phyloP scores from a whole-genome alignment of 2,329 filamentous ascomycete genomes.

The Ceratocystis papillata region DNA sequence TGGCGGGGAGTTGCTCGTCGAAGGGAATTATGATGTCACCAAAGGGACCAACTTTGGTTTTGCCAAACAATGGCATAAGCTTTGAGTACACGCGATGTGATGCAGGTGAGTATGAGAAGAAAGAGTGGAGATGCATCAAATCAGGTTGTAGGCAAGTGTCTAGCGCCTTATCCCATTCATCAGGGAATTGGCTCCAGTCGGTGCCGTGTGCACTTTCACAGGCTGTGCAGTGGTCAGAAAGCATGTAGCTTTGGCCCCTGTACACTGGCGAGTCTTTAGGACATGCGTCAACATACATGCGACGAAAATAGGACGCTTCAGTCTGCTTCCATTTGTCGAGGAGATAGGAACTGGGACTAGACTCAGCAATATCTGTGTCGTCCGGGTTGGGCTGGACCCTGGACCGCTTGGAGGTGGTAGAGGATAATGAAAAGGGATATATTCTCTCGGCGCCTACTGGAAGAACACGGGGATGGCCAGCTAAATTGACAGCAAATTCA shows the following conservation, averaged over 20 bases:
- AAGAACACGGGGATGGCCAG: conserved; percentile 62
- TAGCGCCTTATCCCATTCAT: conserved; percentile 53
- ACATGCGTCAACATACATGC: conserved; percentile 45
- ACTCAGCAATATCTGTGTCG: background rate
- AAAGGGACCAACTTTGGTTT: conserved; percentile 61
- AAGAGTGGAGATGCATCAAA: conserved; percentile 57
- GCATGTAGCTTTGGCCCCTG: conserved; percentile 12
- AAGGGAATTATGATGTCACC: conserved; percentile 66
- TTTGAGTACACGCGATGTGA: conserved; percentile 51
- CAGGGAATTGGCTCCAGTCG: conserved; percentile 49
- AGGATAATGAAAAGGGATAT: background rate
- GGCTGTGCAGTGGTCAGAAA: conserved; percentile 17
- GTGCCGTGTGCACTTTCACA: conserved; percentile 40
- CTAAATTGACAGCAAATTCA: conserved; percentile 72
- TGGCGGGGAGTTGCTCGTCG: conserved; percentile 28
- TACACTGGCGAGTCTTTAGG: conserved; percentile 45
- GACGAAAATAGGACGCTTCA: conserved; percentile 31
- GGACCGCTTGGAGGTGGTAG: background rate
- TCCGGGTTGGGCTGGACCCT: too few species aligned
- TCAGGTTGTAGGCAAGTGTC: conserved; percentile 70
- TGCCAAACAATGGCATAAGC: conserved; percentile 64
- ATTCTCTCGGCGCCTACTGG: conserved; percentile 14
- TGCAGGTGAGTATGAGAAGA: conserved; percentile 53
- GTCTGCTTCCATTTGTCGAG: conserved; percentile 17
- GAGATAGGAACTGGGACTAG: background rate